Evolutionary conservation across 805 yeast species (phyloP), one percentile per base, ranked within the genome.

Genomic region (Lipomyces mesembrius): DNA sequence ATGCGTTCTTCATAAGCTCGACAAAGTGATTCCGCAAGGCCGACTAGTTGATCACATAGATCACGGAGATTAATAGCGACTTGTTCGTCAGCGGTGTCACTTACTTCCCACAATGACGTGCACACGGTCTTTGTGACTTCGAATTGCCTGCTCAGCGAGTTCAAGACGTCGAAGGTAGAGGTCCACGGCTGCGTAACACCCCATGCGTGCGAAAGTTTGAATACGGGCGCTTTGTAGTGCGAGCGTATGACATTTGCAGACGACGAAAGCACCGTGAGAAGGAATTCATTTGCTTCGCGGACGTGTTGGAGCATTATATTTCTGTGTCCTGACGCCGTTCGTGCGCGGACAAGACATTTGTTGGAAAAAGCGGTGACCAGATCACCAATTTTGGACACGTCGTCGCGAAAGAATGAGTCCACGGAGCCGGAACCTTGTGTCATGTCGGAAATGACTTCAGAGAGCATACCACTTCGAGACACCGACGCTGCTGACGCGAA

Each of bases 1-100:
- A 70, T 66, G 51, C 74, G 69, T 39, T 66, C 70, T 5, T 67
- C 61, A 54, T 71, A 76, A 25, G 73, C 63, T 54, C 81, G 81
- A 64, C 84, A 84, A 25, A 84, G 71, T 3, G 80, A 72, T 65
- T 83, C 83, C 0, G 80, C 78, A 4, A 84, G 65, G 5, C 73
- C 70, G 2, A 81, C 78, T 22, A 83, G 69, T 20, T 74, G 75
- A 12, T 64, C 66, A 8, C 73, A 65, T 1, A 76, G 54, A 5
- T 52, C 34, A 7, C 66, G 66, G 43, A 53, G 51, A 35, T 67
- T 64, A 12, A 52, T 11, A 20, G 73, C 72, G 5, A 59, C 22
- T 1, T 62, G 68, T 3, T 66, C 66, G 9, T 75, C 61, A 17
- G 52, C 14, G n/a, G 14, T 37, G 35, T 51, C 59, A 11, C 62